Evolutionary conservation across 2,329 filamentous ascomycete species (phyloP).

Genomic region (Calonectria montana): DNA sequence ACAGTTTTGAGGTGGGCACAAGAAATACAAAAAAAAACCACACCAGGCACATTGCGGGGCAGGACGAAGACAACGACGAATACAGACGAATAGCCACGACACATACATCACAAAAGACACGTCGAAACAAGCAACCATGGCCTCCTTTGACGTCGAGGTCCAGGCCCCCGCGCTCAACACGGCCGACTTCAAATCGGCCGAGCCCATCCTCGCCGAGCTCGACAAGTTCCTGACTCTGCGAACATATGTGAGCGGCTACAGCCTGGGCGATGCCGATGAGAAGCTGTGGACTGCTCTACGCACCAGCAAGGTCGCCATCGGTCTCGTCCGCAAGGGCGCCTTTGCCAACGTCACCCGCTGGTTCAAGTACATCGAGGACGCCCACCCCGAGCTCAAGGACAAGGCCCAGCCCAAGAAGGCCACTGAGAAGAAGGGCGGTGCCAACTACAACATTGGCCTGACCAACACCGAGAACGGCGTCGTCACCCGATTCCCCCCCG

Average conservation of each 20-base stretch:
- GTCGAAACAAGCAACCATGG: slow-evolving; percentile 32
- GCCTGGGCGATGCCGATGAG: slow-evolving; percentile 79
- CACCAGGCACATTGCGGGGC: slow-evolving; percentile 12
- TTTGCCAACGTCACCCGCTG: slow-evolving; percentile 85
- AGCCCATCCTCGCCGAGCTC: slow-evolving; percentile 78
- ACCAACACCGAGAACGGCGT: slow-evolving; percentile 89
- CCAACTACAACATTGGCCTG: slow-evolving; percentile 89
- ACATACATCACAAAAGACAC: background rate
- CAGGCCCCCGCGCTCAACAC: slow-evolving; percentile 40
- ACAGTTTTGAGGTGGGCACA: slow-evolving; percentile 17
- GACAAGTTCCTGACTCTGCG: slow-evolving; percentile 90
- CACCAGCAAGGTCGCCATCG: slow-evolving; percentile 84
- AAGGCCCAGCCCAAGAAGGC: slow-evolving; percentile 71
- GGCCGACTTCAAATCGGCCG: slow-evolving; percentile 81
- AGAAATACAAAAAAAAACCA: slow-evolving; percentile 9
- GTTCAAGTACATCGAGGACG: slow-evolving; percentile 87
- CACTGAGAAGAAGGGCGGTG: slow-evolving; percentile 79
- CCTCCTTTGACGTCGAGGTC: slow-evolving; percentile 40
- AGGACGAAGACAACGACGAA: slow-evolving; percentile 1
- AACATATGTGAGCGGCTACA: slow-evolving; percentile 87
- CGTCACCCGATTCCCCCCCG: slow-evolving; percentile 91
- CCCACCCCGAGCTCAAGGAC: slow-evolving; percentile 79
- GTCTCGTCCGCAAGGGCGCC: slow-evolving; percentile 81
- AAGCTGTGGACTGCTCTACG: slow-evolving; percentile 87
- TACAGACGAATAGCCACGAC: background rate